Evolutionary conservation across 768 basidiomycete species (phyloP), one percentile per base, ranked within the genome.

Genomic region (Calocera viscosa): DNA sequence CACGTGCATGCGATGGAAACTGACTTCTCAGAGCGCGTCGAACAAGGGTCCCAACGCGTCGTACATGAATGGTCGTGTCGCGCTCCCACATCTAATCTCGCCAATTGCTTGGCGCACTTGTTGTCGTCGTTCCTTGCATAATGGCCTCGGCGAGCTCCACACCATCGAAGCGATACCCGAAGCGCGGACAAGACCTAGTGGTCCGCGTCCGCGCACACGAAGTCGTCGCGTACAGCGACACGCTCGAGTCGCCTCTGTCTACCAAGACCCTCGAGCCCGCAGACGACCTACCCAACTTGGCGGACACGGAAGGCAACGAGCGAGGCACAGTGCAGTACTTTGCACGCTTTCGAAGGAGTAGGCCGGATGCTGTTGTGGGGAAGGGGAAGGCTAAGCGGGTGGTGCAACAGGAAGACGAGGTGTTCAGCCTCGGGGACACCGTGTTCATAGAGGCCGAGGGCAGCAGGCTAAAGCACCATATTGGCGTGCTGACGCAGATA

Each of bases 361-460:
- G 19, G 30, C 53, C 53, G 53, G 53, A 60, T 26, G 26, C 16
- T 5, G 30, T 26, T 16, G 30, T 49, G n/a, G 35, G 43, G 64
- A 66, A 19, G 53, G 49, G 30, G 35, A 66, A 49, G 63, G 33
- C 43, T 65, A 63, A 49, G 47, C 26, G 12, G 2, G 38, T 38
- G 49, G 19, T 64, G 63, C n/a, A 32, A 12, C 41, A 11, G 24
- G 26, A 11, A 14, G 68, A 16, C 24, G 77, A 78, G 53, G 71
- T 71, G 14, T 90, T 82, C 71, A 73, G 70, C 1, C 75, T 88
- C 5, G 90, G 89, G 1, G 87, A 90, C 72, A 84, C 86, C 0
- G 83, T 91, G 1, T 79, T 85, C 38, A 78, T 91, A 22, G 77
- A 82, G 49, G 80, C 82, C 1, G 72, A 73, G 5, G 71, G 80